Evolutionary conservation across 495 filamentous ascomycete genomes (phyloP), one percentile per base, ranked within the genome.

Genomic region (Penicillium roqueforti): DNA sequence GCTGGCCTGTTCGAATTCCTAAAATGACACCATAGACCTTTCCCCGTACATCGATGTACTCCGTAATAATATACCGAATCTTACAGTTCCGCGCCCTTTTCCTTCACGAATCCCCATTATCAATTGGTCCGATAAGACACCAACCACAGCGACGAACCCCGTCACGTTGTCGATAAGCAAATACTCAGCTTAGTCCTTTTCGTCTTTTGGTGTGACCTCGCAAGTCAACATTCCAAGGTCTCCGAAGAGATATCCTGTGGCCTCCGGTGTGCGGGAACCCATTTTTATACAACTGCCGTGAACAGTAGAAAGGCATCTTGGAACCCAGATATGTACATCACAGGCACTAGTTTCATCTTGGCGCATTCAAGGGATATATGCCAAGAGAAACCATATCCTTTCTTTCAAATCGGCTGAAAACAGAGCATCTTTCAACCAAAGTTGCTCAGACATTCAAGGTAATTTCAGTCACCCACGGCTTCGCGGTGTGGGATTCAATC

Each of bases 71-170:
- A 32, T 11, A 26, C 39, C n/a, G 16, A 13, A 47, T 36, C 31
- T 25, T 36, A 47, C 25, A 32, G 16, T 18, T 29, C 55, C 39
- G 51, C 56, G 20, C 44, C 57, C 10, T 56, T 62, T 61, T 59
- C 59, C 55, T 55, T 59, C 61, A 58, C 56, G 43, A 52, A 45
- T 59, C 51, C 6, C 39, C 52, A 66, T 60, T 62, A 63, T 68
- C 66, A 66, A 62, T 61, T 51, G 26, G 40, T 28, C 56, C 55
- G 66, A 69, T 69, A 69, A 68, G 64, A 60, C 32, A 36, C 68
- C 68, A 71, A 71, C 68, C 68, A 71, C 67, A 67, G 23, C 58
- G 36, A 38, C 34, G 41, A 38, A 16, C 58, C 23, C 48, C 57
- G 41, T 57, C 68, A 69, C 68, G 65, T 69, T 71, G 58, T 51